Evolutionary conservation across 805 yeast species (phyloP), one percentile per base, ranked within the genome.

Genomic region (Wickerhamiella kurtzmanii): DNA sequence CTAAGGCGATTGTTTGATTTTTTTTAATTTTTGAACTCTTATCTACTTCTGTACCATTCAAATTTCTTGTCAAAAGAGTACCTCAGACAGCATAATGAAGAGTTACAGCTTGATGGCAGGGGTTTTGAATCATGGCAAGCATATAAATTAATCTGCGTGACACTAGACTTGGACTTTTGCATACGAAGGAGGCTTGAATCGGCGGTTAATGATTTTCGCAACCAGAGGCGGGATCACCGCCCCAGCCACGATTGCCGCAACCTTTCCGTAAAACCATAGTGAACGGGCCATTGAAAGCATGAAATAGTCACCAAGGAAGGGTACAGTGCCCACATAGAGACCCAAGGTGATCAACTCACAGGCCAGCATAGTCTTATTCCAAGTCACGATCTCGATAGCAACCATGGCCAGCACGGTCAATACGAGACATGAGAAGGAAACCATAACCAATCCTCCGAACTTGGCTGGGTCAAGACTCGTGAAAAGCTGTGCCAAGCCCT

Each of bases 381-480:
- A 92, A n/a, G 83, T 85, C 58, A 83, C 82, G 32, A 89, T 82
- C 58, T 86, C 95, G 43, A 89, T 66, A 1, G 87, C 95, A 45
- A 92, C 96, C 97, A 92, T 92, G 11, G 81, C 69, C 57, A 92
- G 70, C 65, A 94, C 98, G 60, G 88, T 89, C 52, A 84, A 65
- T 4, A 94, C 69, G 45, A 92, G 68, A 1, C 84, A 79, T 1
- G 94, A 75, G 60, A 83, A 92, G 52, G 92, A 78, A 36, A 92
- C 67, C 1, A 94, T 77, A n/a, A 94, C 97, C 83, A 92, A 75
- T 41, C 71, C 69, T 16, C 72, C 71, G 62, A 86, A 88, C 37
- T 70, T 67, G 1, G 64, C 67, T 1, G 65, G 54, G 2, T 66
- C 67, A 11, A 85, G 63, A 3, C 52, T 39, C 13, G 46, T 21